phyloP scores from a whole-genome alignment of 2,329 filamentous ascomycete genomes.

The Botrytis hyacinthi region DNA sequence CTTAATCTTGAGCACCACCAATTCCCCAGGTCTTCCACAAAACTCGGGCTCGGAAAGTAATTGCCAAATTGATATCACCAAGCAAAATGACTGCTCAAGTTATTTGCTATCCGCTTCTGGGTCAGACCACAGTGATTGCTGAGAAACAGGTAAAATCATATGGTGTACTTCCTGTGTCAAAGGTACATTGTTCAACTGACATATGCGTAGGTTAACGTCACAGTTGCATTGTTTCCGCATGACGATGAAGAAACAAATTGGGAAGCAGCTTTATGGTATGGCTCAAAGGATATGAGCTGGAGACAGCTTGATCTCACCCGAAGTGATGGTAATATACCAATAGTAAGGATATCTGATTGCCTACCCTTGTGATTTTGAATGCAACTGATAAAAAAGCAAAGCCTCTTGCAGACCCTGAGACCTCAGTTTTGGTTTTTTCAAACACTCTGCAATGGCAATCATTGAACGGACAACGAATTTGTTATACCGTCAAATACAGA shows the following conservation, averaged over 20 bases:
- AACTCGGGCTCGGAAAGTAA: neutral
- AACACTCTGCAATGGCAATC: neutral
- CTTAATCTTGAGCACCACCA: neutral
- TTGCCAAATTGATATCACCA: neutral
- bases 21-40: neutral
- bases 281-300: neutral
- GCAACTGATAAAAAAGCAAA: neutral
- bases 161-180: neutral
- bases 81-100: constrained; percentile 4
- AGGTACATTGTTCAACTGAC: neutral
- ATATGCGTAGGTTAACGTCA: constrained; percentile 1
- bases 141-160: neutral
- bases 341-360: neutral
- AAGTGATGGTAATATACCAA: neutral
- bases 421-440: neutral
- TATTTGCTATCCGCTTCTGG: constrained; percentile 5
- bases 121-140: neutral
- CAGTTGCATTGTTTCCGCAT: neutral
- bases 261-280: constrained; percentile 17
- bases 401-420: neutral
- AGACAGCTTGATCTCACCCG: constrained; percentile 1
- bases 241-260: neutral
- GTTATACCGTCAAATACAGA: constrained; percentile 7
- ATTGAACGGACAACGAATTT: neutral
- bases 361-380: neutral